Evolutionary conservation across 768 basidiomycete genomes (phyloP), one percentile per base, ranked within the genome.

Genomic region (Rubroboletus pulcherrimus): DNA sequence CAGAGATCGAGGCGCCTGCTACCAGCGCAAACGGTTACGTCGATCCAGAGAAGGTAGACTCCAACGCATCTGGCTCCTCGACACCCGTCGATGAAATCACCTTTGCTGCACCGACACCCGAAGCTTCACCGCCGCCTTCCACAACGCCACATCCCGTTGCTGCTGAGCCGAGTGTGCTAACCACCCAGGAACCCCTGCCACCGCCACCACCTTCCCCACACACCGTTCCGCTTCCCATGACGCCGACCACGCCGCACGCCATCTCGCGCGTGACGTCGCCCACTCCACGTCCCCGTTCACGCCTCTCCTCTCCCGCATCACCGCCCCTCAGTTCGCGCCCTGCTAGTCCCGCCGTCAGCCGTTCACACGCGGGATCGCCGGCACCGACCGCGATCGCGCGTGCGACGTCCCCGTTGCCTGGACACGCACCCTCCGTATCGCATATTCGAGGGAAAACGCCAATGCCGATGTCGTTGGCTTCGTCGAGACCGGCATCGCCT

Each of bases 401-500:
- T 31, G 19, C 54, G 41, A 15, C 31, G 26, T 56, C 63, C 10
- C 61, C 63, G 5, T 51, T 45, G 40, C 65, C 29, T n/a, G 64
- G 59, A 44, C 44, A 41, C 3, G 15, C 40, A 5, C 46, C 52
- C 8, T 35, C 56, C 19, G 31, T 37, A 37, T 41, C 55, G 2
- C 56, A 60, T n/a, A 37, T 57, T 8, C 49, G 67, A 12, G 67
- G 55, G 7, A 69, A 66, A 24, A 14, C 37, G 24, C 39, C 61
- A 2, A 24, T 24, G 11, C 49, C 63, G 19, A 71, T 73, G n/a
- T 72, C 68, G 0, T 57, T 76, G 45, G 68, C 63, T n/a, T 66
- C 73, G 4, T 71, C 72, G 31, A 64, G 76, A 34, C 56, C 72
- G 3, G 64, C 64, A 12, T 77, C 78, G 5, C 78, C 80, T 45